Base-by-base conservation (phyloP, 23 red algal species). In the Agarophyton chilense region DNA sequence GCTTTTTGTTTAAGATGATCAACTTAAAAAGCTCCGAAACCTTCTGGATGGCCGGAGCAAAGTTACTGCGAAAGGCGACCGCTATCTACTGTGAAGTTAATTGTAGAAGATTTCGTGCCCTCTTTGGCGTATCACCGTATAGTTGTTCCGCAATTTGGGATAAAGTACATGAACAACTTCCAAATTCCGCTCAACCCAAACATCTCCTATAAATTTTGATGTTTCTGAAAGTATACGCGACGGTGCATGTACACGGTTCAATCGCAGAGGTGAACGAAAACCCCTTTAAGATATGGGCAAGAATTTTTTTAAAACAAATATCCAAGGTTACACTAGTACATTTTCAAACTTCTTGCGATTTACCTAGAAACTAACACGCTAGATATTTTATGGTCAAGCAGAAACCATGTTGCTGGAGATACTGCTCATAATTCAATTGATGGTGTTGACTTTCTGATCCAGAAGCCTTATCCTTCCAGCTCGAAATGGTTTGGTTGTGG, bases 381-480 rank as follows among this genome's bases (percentile, higher is more conserved):
- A 66, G 18, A 79, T 6, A 51, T 79, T 21, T 79, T 79, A 51
- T 33, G 19, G 3, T 24, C 31, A 52, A 28, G n/a, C n/a, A n/a
- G n/a, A n/a, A n/a, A n/a, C n/a, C n/a, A n/a, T n/a, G n/a, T n/a
- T n/a, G n/a, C n/a, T 34, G 50, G 49, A 51, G 22, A 52, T 7
- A 31, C n/a, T 51, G 41, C 34, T 52, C 51, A 51, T 79, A 51
- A 41, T 56, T 83, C 79, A 34, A 52, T 83, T 67, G 79, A 67
- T 83, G 52, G 79, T 19, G 60, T 54, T 44, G 79, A 83, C 39
- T 83, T 38, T 8, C 49, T 13, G 5, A 83, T 32, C 17, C 34
- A 83, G 21, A 52, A 83, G 52, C 55, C 49, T 28, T 44, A 40
- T 38, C 4, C 12, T 19, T 83, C 41, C 25, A 41, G 32, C 35